Evolutionary conservation across 805 yeast species (phyloP), one percentile per base, ranked within the genome.

Genomic region (Ogataea trehaloabstinens): DNA sequence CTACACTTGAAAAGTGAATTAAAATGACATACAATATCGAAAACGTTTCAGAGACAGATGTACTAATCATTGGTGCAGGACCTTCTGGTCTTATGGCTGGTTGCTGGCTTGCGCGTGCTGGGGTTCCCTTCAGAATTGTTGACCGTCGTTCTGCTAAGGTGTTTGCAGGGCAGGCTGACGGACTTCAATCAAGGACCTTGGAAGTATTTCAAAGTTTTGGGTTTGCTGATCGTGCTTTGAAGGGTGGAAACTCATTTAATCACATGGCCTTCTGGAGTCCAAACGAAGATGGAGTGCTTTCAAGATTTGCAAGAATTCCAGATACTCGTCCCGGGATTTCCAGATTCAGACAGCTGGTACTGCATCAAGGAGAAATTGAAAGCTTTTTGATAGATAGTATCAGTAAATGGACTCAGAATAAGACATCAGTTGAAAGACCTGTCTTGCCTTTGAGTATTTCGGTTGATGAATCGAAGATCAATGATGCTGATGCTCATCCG

Each of bases 401-500:
- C 16, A 29, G 32, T n/a, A 40, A 49, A 28, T 51, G 44, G 42
- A 41, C 53, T 11, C 39, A 41, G 13, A 53, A 50, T 7, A 24
- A 31, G 24, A 34, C 15, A 12, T 19, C 36, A 8, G 52, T 48
- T 27, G 60, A 55, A 39, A 48, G 57, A 37, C 49, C 52, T 12
- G 36, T 38, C 17, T 40, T 51, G 10, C 54, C 54, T 19, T 5
- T 51, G 21, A 37, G 33, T 3, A 43, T 54, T 12, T 30, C 41
- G 8, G 34, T 51, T 5, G 51, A 54, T 28, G 56, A 52, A 24
- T 19, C 54, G 3, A 45, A 51, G 11, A 68, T 66, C 10, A 57
- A 63, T 10, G 79, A 74, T 40, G 29, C 53, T 7, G 47, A 57
- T 3, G 66, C 64, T 17, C 67, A 48, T 46, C 77, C 80, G 1